Base-by-base conservation (phyloP, 2,329 filamentous ascomycete species). In the Nemania sp. region DNA sequence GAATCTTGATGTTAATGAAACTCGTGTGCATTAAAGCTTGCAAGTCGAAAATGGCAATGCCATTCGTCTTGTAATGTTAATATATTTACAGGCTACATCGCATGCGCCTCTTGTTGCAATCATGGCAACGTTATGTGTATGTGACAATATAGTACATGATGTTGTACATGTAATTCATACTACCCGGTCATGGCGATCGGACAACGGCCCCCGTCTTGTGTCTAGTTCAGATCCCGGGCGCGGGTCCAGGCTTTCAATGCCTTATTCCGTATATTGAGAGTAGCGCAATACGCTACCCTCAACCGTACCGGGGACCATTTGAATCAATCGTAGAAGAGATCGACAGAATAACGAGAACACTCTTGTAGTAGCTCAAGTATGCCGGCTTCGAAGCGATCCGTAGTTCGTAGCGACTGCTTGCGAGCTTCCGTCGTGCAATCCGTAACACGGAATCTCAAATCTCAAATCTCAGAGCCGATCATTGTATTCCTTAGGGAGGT, bases 401-500 rank as follows among this genome's bases (percentile, higher is more conserved):
- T 18, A 20, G 15, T 29, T 26, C 20, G 18, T 47, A 13, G 18
- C 41, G 18, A 5, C 11, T 8, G 18, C 27, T 7, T 13, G 51
- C 15, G 22, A 29, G 24, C 15, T 24, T 8, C 11, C 47, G 20
- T 20, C 11, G 26, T n/a, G 35, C 5, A 59, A 27, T 32, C 54
- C 13, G 18, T 1, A 20, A 24, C 38, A 35, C 18, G 27, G n/a
- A n/a, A n/a, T n/a, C n/a, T n/a, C n/a, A n/a, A n/a, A n/a, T n/a
- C n/a, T n/a, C 35, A 22, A 22, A n/a, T 29, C 27, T 59, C 62
- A 67, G 13, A 24, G 15, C 58, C 60, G 62, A 22, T 59, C 62
- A 45, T 56, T 66, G 61, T 80, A 90, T 80, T 93, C 89, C 35
- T 87, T 79, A 0, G 95, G 95, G 80, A 98, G 78, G 80, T 98